A percentile compares a stretch with the other conserved stretches of the same genome.
Conservation (phyloP, 805 yeast species). For the Lipomyces yamanashiensis region DNA sequence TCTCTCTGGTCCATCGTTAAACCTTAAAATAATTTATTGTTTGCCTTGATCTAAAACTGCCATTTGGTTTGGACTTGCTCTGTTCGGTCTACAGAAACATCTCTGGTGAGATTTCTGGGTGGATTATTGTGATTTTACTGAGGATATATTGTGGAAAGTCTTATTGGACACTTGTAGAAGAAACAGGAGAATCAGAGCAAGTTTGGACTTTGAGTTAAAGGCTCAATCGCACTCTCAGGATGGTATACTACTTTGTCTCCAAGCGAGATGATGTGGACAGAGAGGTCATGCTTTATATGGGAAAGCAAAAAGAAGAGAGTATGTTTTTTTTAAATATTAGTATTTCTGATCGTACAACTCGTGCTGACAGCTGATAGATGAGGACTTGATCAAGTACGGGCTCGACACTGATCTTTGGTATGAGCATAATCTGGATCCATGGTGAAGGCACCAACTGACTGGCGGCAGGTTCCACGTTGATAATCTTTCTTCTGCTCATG, state of each 20-base stretch:
- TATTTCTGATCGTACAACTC: not conserved
- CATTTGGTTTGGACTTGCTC: not conserved
- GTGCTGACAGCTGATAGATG: slow-evolving; percentile 45
- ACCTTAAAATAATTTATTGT: not conserved
- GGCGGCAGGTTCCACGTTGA: slow-evolving; percentile 66
- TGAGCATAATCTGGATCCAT: not conserved
- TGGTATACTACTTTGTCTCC: slow-evolving; percentile 55
- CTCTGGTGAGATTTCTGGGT: too few species aligned
- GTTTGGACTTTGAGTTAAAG: too few species aligned
- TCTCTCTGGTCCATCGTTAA: too few species aligned
- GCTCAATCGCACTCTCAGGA: slow-evolving; percentile 26
- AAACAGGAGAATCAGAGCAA: too few species aligned
- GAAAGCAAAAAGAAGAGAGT: slow-evolving; percentile 74
- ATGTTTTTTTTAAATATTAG: slow-evolving; percentile 18
- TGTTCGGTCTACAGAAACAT: too few species aligned
- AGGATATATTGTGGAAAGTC: too few species aligned
- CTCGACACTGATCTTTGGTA: slow-evolving; percentile 69
- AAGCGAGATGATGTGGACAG: slow-evolving; percentile 45
- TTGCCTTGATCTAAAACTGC: not conserved
- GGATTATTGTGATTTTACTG: too few species aligned
- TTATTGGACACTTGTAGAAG: too few species aligned
- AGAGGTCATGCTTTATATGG: slow-evolving; percentile 60
- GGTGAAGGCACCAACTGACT: not conserved
- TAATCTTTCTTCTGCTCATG: slow-evolving; percentile 75
- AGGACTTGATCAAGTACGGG: slow-evolving; percentile 63